Evolutionary conservation across 192 early-diverging fungal genomes (phyloP), one percentile per base, ranked within the genome.

Genomic region (Piromyces finnis): DNA sequence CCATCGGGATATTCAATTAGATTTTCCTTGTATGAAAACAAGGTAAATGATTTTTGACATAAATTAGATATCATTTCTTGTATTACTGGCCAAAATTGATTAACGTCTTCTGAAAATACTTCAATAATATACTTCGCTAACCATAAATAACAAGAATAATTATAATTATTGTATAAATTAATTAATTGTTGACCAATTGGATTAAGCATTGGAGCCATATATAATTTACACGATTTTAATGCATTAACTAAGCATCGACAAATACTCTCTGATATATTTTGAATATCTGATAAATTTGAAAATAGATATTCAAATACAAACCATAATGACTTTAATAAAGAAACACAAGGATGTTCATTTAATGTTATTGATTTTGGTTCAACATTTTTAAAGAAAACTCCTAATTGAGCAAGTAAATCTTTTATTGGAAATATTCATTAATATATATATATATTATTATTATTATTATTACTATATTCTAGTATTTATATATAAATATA

Each of bases 131-230:
- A 88, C 9, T 84, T 84, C 29, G 91, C 87, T 3, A 93, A 89
- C 97, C 97, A 98, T 78, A 98, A 84, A 81, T 95, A 94, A 37
- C 88, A 89, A 36, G 92, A 84, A 29, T 89, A 36, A 1, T 89
- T 87, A 6, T 91, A 92, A 79, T 87, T 86, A 79, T 90, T 87
- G 85, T 94, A 97, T n/a, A 87, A 87, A 78, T 79, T 83, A 26
- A 93, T 90, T 5, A 94, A 79, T 15, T 87, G 84, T 28, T 92
- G 87, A 84, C 92, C 84, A 22, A 94, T 85, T 35, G 84, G 82
- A 0, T 86, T 87, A 17, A 93, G 79, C 12, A 94, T 80, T 16
- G 90, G 87, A 0, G 83, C 77, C 80, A 94, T 88, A 78, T 89
- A 84, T 14, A 81, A 77, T 41, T 84, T 80, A 78, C 92, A 94